Percentiles rank a stretch among this genome's conserved stretches.
phyloP scores from a whole-genome alignment of 495 filamentous ascomycete species.

The Hypoxylon trugodes region DNA sequence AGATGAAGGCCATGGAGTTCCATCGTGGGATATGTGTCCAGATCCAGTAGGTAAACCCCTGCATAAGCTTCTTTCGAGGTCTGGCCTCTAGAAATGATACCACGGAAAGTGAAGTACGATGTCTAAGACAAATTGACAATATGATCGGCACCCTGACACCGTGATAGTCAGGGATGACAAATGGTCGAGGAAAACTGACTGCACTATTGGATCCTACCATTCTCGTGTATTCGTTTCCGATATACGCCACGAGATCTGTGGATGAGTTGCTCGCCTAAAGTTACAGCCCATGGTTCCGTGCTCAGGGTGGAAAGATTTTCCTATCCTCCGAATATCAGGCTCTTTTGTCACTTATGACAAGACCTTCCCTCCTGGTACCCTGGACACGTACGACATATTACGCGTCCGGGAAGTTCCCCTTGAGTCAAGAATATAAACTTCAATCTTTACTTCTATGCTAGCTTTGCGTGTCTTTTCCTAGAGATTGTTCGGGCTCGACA shows the following conservation, averaged over 20 bases:
- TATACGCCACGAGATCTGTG: slow-evolving; percentile 33
- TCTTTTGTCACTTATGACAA: slow-evolving; percentile 27
- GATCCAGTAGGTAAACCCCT: slow-evolving; percentile 27
- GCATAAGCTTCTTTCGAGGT: slow-evolving; percentile 27
- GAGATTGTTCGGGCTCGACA: slow-evolving; percentile 27
- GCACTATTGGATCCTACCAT: slow-evolving; percentile 37
- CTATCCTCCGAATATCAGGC: slow-evolving; percentile 40
- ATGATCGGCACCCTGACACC: slow-evolving; percentile 30
- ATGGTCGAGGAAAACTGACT: slow-evolving; percentile 20
- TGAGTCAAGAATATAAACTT: slow-evolving; percentile 37
- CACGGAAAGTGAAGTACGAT: slow-evolving; percentile 17
- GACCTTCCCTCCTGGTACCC: slow-evolving; percentile 17
- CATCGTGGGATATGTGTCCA: slow-evolving; percentile 18
- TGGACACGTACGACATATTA: slow-evolving; percentile 29
- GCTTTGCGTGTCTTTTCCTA: slow-evolving; percentile 21
- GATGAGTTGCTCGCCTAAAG: slow-evolving; percentile 41
- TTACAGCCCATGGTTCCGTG: slow-evolving; percentile 39
- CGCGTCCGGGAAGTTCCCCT: slow-evolving; percentile 30
- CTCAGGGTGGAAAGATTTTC: slow-evolving; percentile 47
- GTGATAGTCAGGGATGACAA: slow-evolving; percentile 42
- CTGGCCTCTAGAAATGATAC: slow-evolving; percentile 24
- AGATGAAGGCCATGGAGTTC: slow-evolving; percentile 9
- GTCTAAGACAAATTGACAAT: slow-evolving; percentile 41
- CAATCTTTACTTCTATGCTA: slow-evolving; percentile 34
- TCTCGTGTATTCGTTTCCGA: slow-evolving; percentile 39